Evolutionary conservation across 2,329 filamentous ascomycete species (phyloP).

Genomic region (Venturiaceae sp.): DNA sequence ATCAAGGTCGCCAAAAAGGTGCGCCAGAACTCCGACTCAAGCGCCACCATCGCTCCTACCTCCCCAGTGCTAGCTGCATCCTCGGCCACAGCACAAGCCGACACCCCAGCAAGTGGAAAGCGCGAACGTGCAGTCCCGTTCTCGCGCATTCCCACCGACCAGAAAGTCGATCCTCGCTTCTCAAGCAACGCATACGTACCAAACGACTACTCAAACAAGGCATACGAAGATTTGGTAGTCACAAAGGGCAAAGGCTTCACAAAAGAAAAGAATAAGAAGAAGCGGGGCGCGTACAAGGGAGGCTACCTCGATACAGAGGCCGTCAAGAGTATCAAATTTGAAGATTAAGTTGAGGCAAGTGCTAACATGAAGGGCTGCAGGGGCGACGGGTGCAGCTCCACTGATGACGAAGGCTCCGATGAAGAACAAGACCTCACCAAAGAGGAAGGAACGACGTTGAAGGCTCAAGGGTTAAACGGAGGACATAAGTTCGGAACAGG

Average conservation of each 20-base stretch:
- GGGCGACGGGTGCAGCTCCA: too few relatives aligned
- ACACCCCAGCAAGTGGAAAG: constrained; percentile 26
- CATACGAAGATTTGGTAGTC: constrained; percentile 78
- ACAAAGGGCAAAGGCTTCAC: constrained; percentile 96
- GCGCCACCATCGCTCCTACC: constrained; percentile 20
- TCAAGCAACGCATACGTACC: constrained; percentile 71
- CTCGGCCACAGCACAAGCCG: constrained; percentile 16
- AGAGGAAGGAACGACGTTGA: too few relatives aligned
- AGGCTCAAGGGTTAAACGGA: too few relatives aligned
- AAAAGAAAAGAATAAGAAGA: constrained; percentile 95
- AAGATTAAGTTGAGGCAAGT: constrained; percentile 56
- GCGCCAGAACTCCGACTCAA: constrained; percentile 23
- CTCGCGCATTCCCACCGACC: constrained; percentile 64
- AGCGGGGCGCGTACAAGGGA: constrained; percentile 76
- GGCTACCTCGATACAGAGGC: constrained; percentile 75
- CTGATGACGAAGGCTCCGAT: too few relatives aligned
- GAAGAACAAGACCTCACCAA: too few relatives aligned
- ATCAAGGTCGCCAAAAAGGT: constrained; percentile 12
- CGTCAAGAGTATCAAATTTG: constrained; percentile 88
- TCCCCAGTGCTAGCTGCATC: constrained; percentile 15
- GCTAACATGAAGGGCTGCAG: too few relatives aligned
- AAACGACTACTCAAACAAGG: constrained; percentile 82
- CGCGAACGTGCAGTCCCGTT: constrained; percentile 55
- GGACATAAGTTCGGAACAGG: too few relatives aligned
- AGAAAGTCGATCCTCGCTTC: constrained; percentile 58